phyloP scores from a whole-genome alignment of 2,329 filamentous ascomycete genomes.

The Alternaria novae-zelandiae region DNA sequence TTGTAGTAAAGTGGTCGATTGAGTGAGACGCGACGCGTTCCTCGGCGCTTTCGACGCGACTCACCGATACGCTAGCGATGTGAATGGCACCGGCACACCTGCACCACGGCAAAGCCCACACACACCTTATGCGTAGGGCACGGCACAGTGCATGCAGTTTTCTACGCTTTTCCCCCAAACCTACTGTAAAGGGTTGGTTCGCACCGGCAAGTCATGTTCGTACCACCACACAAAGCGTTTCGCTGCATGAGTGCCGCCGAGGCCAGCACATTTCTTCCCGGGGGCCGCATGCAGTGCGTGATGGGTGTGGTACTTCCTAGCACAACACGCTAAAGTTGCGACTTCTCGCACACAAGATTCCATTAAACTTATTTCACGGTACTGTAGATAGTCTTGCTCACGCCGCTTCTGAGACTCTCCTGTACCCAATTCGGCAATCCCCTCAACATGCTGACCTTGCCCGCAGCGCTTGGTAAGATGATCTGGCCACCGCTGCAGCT shows the following conservation, averaged over 20 bases:
- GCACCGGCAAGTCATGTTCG: not conserved
- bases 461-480: slow-evolving; percentile 39
- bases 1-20: slow-evolving; percentile 8
- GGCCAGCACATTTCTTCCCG: not conserved
- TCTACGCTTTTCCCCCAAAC: slow-evolving; percentile 16
- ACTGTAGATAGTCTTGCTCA: slow-evolving; percentile 24
- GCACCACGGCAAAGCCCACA: slow-evolving; percentile 4
- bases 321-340: not conserved
- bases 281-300: not conserved
- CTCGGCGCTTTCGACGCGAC: slow-evolving; percentile 5
- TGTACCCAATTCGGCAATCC: slow-evolving; percentile 58
- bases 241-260: slow-evolving; percentile 5
- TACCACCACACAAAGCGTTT: slow-evolving; percentile 8
- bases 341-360: not conserved
- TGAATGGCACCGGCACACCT: slow-evolving; percentile 5
- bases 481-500: slow-evolving; percentile 50
- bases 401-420: slow-evolving; percentile 41
- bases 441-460: slow-evolving; percentile 44
- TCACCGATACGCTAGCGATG: slow-evolving; percentile 8
- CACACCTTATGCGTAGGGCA: slow-evolving; percentile 16
- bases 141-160: slow-evolving; percentile 31
- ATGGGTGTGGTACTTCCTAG: not conserved
- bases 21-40: slow-evolving; percentile 25
- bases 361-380: slow-evolving; percentile 7
- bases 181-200: slow-evolving; percentile 19